Percentiles rank a stretch among this genome's conserved stretches.
Evolutionary conservation across 1,284 basidiomycete species (phyloP).

Genomic region (Sanghuangporus weigelae): DNA sequence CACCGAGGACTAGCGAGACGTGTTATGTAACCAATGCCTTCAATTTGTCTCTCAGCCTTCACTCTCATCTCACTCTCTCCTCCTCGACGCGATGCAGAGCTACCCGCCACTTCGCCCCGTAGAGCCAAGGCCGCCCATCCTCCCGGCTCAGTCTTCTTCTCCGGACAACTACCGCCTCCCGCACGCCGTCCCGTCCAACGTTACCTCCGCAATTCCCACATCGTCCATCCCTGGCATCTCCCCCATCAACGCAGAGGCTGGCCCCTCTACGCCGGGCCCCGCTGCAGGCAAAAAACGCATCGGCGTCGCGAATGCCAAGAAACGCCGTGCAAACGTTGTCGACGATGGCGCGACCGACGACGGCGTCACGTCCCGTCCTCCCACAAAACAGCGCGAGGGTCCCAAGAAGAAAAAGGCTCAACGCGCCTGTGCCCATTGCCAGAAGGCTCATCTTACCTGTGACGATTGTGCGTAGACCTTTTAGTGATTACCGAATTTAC

Average conservation of each 20-base stretch:
- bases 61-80: background rate
- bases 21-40: background rate
- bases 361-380: conserved; percentile 36
- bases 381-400: conserved; percentile 53
- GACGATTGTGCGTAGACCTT: conserved; percentile 73
- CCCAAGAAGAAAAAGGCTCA: conserved; percentile 91
- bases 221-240: conserved; percentile 11
- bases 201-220: conserved; percentile 14
- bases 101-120: conserved; percentile 12
- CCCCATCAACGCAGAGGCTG: conserved; percentile 3
- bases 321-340: conserved; percentile 36
- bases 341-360: conserved; percentile 37
- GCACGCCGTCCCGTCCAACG: conserved; percentile 16
- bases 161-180: conserved; percentile 21
- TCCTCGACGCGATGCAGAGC: background rate
- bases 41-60: background rate
- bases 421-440: conserved; percentile 91
- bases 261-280: conserved; percentile 17
- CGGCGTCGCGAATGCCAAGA: conserved; percentile 27
- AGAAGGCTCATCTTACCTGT: conserved; percentile 94
- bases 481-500: background rate
- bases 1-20: background rate
- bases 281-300: conserved; percentile 5
- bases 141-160: conserved; percentile 7
- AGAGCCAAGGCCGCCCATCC: conserved; percentile 10